These are phyloP conservation scores for Termitomyces eurrhizus DNA, from an alignment of 768 basidiomycete species.

Conservation along the genomic window DNA sequence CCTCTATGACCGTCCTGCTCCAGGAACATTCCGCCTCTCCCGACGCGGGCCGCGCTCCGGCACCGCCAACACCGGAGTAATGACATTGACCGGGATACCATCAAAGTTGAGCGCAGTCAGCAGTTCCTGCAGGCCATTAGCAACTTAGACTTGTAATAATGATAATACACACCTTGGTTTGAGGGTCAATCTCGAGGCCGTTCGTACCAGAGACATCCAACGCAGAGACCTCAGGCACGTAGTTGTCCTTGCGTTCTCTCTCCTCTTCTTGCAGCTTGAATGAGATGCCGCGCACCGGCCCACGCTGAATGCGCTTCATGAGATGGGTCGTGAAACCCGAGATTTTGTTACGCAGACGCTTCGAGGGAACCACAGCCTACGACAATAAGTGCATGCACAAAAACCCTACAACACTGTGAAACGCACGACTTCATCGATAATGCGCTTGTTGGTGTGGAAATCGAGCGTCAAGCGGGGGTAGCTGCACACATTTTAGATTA, in stretches of 20 bases:
- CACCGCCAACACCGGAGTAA: conserved; percentile 55
- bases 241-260: conserved; percentile 98
- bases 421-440: conserved; percentile 93
- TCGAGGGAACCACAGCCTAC: conserved; percentile 92
- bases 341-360: conserved; percentile 99
- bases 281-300: conserved; percentile 98
- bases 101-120: conserved; percentile 94
- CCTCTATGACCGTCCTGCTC: conserved; percentile 54
- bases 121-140: conserved; percentile 56
- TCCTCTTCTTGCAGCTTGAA: conserved; percentile 99
- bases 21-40: conserved; percentile 78
- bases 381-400: background rate
- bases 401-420: background rate
- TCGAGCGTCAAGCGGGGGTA: conserved; percentile 99
- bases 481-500: conserved; percentile 34
- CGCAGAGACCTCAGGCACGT: conserved; percentile 97
- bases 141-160: too few relatives aligned
- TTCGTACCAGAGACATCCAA: conserved; percentile 66
- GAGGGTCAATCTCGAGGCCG: conserved; percentile 84
- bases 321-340: conserved; percentile 99
- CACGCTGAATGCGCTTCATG: conserved; percentile 99
- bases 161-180: conserved; percentile 75
- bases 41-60: conserved; percentile 72
- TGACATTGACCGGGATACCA: conserved; percentile 73
- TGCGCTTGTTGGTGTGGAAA: conserved; percentile 99